Percentiles rank a stretch among this genome's conserved stretches.
These are phyloP conservation scores for Hawksworthiomyces lignivorus DNA, from an alignment of 2,329 filamentous ascomycete species.

Conservation along the genomic window DNA sequence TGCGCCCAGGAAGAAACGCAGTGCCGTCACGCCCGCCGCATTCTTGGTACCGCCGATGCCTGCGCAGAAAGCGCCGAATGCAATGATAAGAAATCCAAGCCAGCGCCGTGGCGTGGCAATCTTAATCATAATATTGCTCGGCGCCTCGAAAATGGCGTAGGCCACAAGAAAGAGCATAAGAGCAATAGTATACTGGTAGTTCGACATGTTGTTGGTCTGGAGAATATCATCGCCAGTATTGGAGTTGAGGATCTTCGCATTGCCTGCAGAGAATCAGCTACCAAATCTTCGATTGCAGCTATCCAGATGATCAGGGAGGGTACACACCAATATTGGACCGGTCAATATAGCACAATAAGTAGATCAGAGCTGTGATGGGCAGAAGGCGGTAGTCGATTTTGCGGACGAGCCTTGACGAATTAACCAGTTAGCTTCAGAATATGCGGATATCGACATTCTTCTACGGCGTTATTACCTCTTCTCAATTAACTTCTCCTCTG, in stretches of 20 bases:
- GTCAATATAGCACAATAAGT: slow-evolving; percentile 61
- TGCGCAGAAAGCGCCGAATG: slow-evolving; percentile 62
- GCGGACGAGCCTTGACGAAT: slow-evolving; percentile 36
- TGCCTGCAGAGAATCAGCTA: slow-evolving; percentile 25
- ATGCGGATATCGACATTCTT: too few species aligned
- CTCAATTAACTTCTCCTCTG: slow-evolving; percentile 5
- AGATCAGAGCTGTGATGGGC: slow-evolving; percentile 54
- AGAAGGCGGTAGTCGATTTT: slow-evolving; percentile 58
- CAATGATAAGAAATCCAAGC: slow-evolving; percentile 57
- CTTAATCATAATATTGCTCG: slow-evolving; percentile 59
- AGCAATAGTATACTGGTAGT: slow-evolving; percentile 50
- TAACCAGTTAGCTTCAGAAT: too few species aligned
- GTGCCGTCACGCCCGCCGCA: slow-evolving; percentile 55
- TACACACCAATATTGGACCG: slow-evolving; percentile 54
- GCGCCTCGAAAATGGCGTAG: slow-evolving; percentile 54
- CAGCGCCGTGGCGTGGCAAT: slow-evolving; percentile 55
- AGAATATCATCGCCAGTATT: slow-evolving; percentile 55
- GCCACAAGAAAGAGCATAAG: slow-evolving; percentile 56
- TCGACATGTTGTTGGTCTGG: slow-evolving; percentile 52
- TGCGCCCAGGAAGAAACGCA: slow-evolving; percentile 59
- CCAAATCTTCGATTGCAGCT: too few species aligned
- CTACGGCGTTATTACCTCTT: too few species aligned
- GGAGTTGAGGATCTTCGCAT: slow-evolving; percentile 58
- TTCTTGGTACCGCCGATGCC: slow-evolving; percentile 56
- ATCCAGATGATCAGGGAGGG: not conserved